Conservation (phyloP, 1,284 basidiomycete genomes). For the Ganoderma lucidum region DNA sequence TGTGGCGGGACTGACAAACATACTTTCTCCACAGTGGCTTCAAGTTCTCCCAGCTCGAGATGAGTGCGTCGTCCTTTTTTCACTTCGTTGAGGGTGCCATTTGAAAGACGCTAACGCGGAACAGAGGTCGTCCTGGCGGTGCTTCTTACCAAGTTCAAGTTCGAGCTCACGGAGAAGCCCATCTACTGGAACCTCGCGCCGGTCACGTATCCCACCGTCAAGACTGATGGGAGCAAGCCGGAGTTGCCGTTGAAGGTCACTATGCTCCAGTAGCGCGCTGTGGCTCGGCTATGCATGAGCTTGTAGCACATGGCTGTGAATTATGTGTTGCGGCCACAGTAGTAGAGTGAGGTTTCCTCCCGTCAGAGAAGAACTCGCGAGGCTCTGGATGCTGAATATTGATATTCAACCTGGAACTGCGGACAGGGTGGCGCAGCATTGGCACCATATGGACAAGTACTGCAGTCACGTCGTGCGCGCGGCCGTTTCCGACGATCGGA, state of each 20-base stretch:
- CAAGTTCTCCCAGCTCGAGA: conserved; percentile 17
- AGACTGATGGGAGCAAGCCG: neutral
- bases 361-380: too few species aligned
- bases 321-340: too few species aligned
- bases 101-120: neutral
- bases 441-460: too few species aligned
- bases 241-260: conserved; percentile 16
- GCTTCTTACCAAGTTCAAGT: conserved; percentile 28
- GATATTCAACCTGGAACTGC: too few species aligned
- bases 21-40: conserved; percentile 1
- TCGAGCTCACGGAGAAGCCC: conserved; percentile 22
- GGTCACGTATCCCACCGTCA: conserved; percentile 23
- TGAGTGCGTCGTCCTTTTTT: neutral
- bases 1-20: conserved; percentile 17
- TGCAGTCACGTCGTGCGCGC: too few species aligned
- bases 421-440: too few species aligned
- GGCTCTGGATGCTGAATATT: too few species aligned
- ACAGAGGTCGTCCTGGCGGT: conserved; percentile 32
- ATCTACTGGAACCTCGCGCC: conserved; percentile 29
- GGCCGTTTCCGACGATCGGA: neutral
- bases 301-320: too few species aligned
- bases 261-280: conserved; percentile 39
- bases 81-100: neutral
- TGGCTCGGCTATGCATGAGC: too few species aligned
- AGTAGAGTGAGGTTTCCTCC: too few species aligned